Evolutionary conservation across 129 eudicot genomes (phyloP).

Genomic region (Ambrosia trifida): DNA sequence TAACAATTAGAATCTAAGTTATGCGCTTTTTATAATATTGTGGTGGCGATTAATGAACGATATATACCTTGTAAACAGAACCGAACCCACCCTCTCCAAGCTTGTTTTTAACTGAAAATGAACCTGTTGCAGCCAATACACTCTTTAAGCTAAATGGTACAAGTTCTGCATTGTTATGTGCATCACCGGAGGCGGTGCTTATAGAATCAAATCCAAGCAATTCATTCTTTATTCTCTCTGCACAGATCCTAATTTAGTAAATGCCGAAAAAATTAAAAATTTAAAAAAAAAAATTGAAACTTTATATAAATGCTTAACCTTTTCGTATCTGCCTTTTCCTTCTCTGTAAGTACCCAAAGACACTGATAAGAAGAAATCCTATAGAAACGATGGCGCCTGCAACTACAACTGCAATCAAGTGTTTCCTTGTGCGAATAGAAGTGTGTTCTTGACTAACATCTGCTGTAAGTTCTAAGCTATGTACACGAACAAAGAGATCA

Average conservation of each 20-base stretch:
- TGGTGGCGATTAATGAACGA: background rate
- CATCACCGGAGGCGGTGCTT: conserved; percentile 23
- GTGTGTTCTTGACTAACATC: conserved; percentile 3
- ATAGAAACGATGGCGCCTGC: conserved; percentile 9
- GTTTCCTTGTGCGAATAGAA: conserved; percentile 9
- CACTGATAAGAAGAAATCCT: conserved; percentile 27
- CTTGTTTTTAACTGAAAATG: conserved; percentile 29
- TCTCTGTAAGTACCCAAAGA: conserved; percentile 34
- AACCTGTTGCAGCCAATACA: conserved; percentile 36
- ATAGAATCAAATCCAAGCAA: conserved; percentile 28
- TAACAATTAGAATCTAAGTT: background rate
- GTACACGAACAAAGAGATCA: conserved; percentile 35
- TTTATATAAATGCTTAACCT: conserved; percentile 24
- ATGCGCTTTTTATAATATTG: background rate
- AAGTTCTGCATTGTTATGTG: conserved; percentile 32
- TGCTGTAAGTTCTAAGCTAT: conserved; percentile 25
- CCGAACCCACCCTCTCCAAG: conserved; percentile 50
- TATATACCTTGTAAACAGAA: conserved; percentile 44
- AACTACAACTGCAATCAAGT: conserved; percentile 16
- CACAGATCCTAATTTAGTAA: conserved; percentile 16
- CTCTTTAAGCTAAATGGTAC: conserved; percentile 38
- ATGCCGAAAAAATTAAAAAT: background rate
- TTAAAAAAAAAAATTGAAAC: background rate
- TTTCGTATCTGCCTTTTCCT: conserved; percentile 24
- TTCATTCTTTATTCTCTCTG: conserved; percentile 27